phyloP scores from a whole-genome alignment of 495 filamentous ascomycete genomes.

The Lophiostoma macrostomum region DNA sequence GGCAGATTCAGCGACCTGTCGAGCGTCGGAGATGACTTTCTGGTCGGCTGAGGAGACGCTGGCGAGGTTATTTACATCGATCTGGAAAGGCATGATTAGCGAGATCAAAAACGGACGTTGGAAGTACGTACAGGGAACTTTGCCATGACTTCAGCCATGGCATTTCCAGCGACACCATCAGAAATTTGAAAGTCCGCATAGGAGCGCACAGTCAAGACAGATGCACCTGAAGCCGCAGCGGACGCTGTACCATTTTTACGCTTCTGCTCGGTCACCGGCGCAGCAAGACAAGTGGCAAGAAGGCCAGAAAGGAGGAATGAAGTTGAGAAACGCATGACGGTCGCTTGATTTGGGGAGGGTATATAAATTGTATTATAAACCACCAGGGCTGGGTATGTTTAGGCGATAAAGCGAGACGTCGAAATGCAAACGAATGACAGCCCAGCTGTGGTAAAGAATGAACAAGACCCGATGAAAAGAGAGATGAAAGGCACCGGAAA shows the following conservation, averaged over 20 bases:
- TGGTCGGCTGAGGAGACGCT: slow-evolving; percentile 40
- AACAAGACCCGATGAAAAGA: neutral
- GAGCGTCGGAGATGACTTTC: slow-evolving; percentile 43
- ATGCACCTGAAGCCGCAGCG: neutral
- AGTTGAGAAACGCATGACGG: slow-evolving; percentile 23
- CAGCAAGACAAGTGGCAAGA: slow-evolving; percentile 8
- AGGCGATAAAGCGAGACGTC: neutral
- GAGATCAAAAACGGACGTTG: neutral
- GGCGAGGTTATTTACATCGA: slow-evolving; percentile 41
- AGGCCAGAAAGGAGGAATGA: slow-evolving; percentile 11
- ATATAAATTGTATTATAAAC: slow-evolving; percentile 5
- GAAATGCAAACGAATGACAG: slow-evolving; percentile 20
- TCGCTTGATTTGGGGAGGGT: neutral
- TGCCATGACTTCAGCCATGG: slow-evolving; percentile 43
- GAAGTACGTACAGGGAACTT: slow-evolving; percentile 44
- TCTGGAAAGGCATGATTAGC: slow-evolving; percentile 21
- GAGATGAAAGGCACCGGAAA: neutral
- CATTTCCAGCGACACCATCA: slow-evolving; percentile 45
- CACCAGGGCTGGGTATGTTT: neutral
- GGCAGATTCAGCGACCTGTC: slow-evolving; percentile 43
- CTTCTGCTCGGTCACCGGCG: slow-evolving; percentile 10
- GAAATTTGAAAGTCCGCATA: slow-evolving; percentile 43
- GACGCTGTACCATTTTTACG: neutral
- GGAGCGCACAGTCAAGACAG: slow-evolving; percentile 8
- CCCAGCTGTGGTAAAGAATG: slow-evolving; percentile 8